These are phyloP conservation scores for Gossypium arboreum DNA, from an alignment of 345 rosid species.

Conservation along the genomic window DNA sequence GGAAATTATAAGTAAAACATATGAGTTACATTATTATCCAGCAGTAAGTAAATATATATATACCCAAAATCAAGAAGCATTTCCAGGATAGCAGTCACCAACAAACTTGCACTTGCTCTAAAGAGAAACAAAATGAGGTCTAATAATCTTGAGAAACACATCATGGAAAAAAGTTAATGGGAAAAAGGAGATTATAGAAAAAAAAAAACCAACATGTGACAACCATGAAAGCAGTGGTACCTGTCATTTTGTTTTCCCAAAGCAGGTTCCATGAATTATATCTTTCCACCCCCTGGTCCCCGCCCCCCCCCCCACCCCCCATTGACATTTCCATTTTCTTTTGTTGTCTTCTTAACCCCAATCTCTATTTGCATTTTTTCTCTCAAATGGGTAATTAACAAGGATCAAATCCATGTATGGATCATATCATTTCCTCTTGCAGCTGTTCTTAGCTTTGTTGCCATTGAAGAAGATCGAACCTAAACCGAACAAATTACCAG, in stretches of 20 bases:
- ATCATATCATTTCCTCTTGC: slow-evolving; percentile 29
- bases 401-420: neutral
- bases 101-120: neutral
- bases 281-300: too few species aligned
- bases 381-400: too few species aligned
- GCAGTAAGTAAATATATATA: neutral
- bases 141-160: neutral
- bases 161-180: neutral
- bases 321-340: neutral
- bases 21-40: neutral
- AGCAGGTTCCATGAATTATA: slow-evolving; percentile 20
- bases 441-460: slow-evolving; percentile 62
- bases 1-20: neutral
- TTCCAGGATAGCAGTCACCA: neutral
- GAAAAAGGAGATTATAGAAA: neutral
- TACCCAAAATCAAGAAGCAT: neutral
- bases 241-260: slow-evolving; percentile 31
- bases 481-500: slow-evolving; percentile 65
- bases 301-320: neutral
- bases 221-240: slow-evolving; percentile 10
- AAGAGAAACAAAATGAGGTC: neutral
- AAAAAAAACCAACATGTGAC: neutral
- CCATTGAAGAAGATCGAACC: slow-evolving; percentile 60
- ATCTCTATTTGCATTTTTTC: too few species aligned
- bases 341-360: neutral